Evolutionary conservation across 2,329 filamentous ascomycete genomes (phyloP).

Genomic region (Microcyclospora tardicrescens): DNA sequence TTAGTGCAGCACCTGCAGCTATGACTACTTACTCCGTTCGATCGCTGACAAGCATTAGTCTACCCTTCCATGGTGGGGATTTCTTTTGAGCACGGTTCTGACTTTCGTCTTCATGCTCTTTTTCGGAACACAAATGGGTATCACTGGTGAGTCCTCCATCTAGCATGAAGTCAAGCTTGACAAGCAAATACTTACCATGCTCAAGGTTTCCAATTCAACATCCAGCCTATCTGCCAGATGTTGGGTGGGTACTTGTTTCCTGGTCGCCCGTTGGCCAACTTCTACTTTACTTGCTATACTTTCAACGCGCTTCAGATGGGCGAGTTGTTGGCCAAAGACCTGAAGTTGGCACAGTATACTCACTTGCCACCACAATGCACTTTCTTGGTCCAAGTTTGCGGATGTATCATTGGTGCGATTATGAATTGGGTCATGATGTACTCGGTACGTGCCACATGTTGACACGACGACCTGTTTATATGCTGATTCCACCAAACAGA

Average conservation of each 20-base stretch:
- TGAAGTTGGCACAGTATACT: conserved; percentile 26
- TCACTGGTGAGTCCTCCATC: conserved; percentile 14
- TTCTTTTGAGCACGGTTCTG: conserved; percentile 15
- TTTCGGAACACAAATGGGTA: conserved; percentile 16
- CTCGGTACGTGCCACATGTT: conserved; percentile 2
- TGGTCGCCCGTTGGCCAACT: conserved; percentile 23
- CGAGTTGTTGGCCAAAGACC: conserved; percentile 19
- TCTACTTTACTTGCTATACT: conserved; percentile 19
- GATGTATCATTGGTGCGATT: conserved; percentile 30
- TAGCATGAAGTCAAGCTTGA: no score
- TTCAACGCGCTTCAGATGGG: conserved; percentile 22
- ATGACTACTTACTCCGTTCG: background rate
- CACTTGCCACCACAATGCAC: conserved; percentile 31
- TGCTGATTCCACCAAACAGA: conserved; percentile 27
- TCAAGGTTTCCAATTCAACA: conserved; percentile 26
- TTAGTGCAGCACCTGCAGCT: background rate
- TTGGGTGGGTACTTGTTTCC: conserved; percentile 37
- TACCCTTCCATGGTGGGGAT: conserved; percentile 23
- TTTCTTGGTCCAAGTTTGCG: conserved; percentile 32
- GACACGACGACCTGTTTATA: conserved; percentile 9
- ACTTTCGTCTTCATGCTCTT: conserved; percentile 24
- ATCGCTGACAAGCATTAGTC: conserved; percentile 3
- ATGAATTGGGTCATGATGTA: conserved; percentile 36
- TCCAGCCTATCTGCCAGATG: conserved; percentile 34
- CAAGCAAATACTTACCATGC: conserved; percentile 4